Evolutionary conservation across 345 rosid species (phyloP).

Genomic region (Isatis tinctoria): DNA sequence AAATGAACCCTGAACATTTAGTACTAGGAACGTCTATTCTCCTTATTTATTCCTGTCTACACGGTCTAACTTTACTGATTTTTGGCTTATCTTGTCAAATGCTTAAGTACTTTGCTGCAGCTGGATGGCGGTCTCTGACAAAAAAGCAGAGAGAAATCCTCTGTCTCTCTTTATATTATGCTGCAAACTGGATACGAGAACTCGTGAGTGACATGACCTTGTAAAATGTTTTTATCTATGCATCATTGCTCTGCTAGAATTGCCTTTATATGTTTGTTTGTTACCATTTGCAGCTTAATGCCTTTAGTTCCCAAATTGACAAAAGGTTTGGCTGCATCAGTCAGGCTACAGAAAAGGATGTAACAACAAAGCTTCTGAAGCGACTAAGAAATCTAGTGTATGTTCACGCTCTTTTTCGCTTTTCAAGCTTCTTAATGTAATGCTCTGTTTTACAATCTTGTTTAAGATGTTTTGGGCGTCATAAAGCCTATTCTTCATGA

Average conservation of each 20-base stretch:
- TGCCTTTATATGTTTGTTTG: conserved; percentile 12
- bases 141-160: conserved; percentile 62
- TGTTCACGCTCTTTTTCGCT: conserved; percentile 18
- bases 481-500: conserved; percentile 6
- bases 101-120: conserved; percentile 50
- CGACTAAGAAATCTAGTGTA: conserved; percentile 78
- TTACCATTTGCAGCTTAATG: conserved; percentile 58
- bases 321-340: conserved; percentile 49
- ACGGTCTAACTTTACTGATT: conserved; percentile 27
- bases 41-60: neutral
- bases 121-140: conserved; percentile 54
- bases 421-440: neutral
- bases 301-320: conserved; percentile 69
- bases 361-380: conserved; percentile 58
- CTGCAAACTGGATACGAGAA: conserved; percentile 79
- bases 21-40: neutral
- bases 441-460: conserved; percentile 5
- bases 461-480: conserved; percentile 11
- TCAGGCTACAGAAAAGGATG: conserved; percentile 59
- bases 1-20: neutral
- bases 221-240: neutral
- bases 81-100: conserved; percentile 31
- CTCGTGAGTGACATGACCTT: conserved; percentile 43
- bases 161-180: conserved; percentile 64
- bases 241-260: neutral